Base-by-base conservation (phyloP, 2,329 filamentous ascomycete genomes). In the Aspergillus persii region DNA sequence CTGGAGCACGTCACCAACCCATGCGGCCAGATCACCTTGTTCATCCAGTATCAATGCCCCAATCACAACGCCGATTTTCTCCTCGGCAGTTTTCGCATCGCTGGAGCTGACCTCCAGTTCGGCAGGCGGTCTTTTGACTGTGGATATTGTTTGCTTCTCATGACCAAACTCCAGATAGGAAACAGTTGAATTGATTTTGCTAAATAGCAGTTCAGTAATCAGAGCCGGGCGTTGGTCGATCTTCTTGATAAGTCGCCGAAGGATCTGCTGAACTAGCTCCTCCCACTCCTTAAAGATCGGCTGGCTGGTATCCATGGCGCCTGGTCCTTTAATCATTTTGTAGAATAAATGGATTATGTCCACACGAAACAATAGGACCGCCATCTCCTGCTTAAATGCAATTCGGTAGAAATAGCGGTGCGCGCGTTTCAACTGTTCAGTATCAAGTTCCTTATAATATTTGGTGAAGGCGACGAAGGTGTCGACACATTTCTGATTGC, bases 401-500 rank as follows among this genome's bases (percentile, higher is more conserved):
- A 96, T 83, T 0, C 94, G 89, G 70, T 98, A 96, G 70, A 99
- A 93, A 74, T 94, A 99, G 6, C 95, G 89, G 77, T 98, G 95
- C 11, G 89, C 89, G 5, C 95, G 87, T 78, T 98, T 98, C 41
- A 98, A 80, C 72, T 99, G 95, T 41, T 87, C 82, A 2, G 87
- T 81, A 54, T 87, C 84, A 9, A 99, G 82, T 64, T 99, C 95
- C 46, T 82, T 83, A 76, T 96, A 97, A 76, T 87, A 94, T 50
- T 83, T 85, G 0, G 88, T 86, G 63, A 97, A 92, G 3, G 86
- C 81, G 31, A 96, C 83, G 71, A 96, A 99, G 0, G 94, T 96
- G 73, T 98, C 89, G 50, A 99, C 86, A 27, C 92, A 93, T 55
- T 85, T 86, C 72, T 98, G 93, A 0, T 88, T 89, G 50, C 90